phyloP scores from a whole-genome alignment of 441 rosid species.

The Biscutella auriculata region DNA sequence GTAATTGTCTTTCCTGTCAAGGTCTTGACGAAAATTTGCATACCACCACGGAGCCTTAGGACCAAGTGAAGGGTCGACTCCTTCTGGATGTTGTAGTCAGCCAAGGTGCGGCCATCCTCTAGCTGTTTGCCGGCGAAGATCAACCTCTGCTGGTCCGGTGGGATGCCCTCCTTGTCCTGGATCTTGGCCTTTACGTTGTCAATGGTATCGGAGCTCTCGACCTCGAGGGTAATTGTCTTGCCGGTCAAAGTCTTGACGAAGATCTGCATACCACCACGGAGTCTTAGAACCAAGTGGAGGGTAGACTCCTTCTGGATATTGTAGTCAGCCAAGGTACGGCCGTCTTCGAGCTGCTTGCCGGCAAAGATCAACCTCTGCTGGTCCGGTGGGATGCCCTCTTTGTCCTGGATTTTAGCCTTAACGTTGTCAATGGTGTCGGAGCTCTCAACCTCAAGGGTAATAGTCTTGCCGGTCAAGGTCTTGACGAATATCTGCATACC shows the following conservation, averaged over 20 bases:
- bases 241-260: slow-evolving; percentile 55
- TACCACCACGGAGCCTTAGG: slow-evolving; percentile 42
- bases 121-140: slow-evolving; percentile 54
- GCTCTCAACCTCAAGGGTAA: slow-evolving; percentile 4
- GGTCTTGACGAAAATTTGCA: slow-evolving; percentile 56
- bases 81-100: slow-evolving; percentile 51
- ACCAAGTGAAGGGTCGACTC: slow-evolving; percentile 48
- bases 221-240: slow-evolving; percentile 46
- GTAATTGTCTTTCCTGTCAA: slow-evolving; percentile 53
- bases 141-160: slow-evolving; percentile 52
- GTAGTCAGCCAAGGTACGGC: slow-evolving; percentile 41
- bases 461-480: too few species aligned
- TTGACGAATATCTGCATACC: too few species aligned
- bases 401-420: too few species aligned
- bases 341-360: slow-evolving; percentile 52
- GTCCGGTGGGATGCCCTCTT: too few species aligned
- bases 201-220: slow-evolving; percentile 48
- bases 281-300: slow-evolving; percentile 36
- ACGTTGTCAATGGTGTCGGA: slow-evolving; percentile 12
- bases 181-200: slow-evolving; percentile 53
- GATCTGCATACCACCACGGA: slow-evolving; percentile 58
- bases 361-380: neutral
- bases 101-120: slow-evolving; percentile 45
- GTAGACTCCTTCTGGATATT: slow-evolving; percentile 55
- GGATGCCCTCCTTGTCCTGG: slow-evolving; percentile 59